These are phyloP conservation scores for Penicillium parvum DNA, from an alignment of 495 filamentous ascomycete species.

Conservation along the genomic window DNA sequence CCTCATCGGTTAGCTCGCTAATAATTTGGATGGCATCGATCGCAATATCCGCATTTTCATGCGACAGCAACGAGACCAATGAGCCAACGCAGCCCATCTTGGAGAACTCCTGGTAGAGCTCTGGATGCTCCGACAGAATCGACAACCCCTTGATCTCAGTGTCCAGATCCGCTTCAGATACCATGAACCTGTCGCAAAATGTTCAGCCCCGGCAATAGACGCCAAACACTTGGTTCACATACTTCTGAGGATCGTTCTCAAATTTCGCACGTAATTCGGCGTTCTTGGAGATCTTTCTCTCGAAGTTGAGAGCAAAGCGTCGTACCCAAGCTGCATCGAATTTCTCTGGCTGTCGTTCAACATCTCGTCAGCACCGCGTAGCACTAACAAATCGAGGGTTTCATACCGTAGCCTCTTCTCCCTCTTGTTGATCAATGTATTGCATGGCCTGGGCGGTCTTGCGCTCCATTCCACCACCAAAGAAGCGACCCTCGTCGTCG, in stretches of 20 bases:
- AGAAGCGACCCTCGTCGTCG: constrained; percentile 93
- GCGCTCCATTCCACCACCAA: constrained; percentile 81
- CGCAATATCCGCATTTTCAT: constrained; percentile 97
- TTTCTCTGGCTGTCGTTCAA: constrained; percentile 54
- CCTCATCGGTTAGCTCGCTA: constrained; percentile 89
- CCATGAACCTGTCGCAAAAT: constrained; percentile 61
- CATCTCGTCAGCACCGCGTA: constrained; percentile 12
- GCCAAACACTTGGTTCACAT: constrained; percentile 32
- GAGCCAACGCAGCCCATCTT: constrained; percentile 71
- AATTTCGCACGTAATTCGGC: constrained; percentile 86
- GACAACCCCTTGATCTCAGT: constrained; percentile 83
- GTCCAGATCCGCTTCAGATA: constrained; percentile 87
- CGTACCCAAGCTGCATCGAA: constrained; percentile 83
- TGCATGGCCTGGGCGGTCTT: constrained; percentile 83
- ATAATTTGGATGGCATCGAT: constrained; percentile 90
- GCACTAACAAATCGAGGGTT: not conserved
- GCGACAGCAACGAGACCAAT: constrained; percentile 76
- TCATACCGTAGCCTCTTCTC: constrained; percentile 46
- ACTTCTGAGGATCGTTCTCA: constrained; percentile 80
- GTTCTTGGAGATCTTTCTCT: constrained; percentile 87
- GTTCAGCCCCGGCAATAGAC: not conserved
- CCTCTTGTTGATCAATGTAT: constrained; percentile 71
- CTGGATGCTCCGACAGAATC: constrained; percentile 81
- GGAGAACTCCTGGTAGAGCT: constrained; percentile 79
- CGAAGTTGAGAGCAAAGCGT: constrained; percentile 76